Percentiles rank a stretch among this genome's conserved stretches.
Conservation (phyloP, 139 green algal genomes). For the Tetradesmus lagerheimii region DNA sequence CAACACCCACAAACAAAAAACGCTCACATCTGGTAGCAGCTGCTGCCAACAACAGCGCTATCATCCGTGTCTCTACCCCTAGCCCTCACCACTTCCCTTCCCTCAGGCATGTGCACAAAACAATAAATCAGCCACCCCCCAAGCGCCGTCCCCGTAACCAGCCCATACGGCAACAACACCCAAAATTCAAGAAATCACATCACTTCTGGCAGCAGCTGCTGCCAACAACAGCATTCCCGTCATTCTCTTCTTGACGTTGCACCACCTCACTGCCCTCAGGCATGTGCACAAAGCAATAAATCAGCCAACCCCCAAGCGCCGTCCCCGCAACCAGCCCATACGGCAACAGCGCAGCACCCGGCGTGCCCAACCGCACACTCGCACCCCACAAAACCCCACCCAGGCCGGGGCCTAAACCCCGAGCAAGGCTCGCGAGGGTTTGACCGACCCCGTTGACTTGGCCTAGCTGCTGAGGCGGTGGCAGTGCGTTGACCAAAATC, state of each 20-base stretch:
- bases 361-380: slow-evolving; percentile 20
- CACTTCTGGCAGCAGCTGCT: neutral
- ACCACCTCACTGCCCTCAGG: neutral
- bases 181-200: neutral
- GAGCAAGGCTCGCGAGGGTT: slow-evolving; percentile 63
- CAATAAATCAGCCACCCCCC: neutral
- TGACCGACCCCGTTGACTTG: slow-evolving; percentile 80
- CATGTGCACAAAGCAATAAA: slow-evolving; percentile 48
- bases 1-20: too few species aligned
- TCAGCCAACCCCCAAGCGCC: neutral
- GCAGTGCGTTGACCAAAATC: slow-evolving; percentile 70
- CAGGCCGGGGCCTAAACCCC: slow-evolving; percentile 68
- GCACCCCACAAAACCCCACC: slow-evolving; percentile 72
- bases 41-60: too few species aligned
- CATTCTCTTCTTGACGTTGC: neutral
- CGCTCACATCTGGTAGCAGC: too few species aligned
- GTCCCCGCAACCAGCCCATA: slow-evolving; percentile 58
- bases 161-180: neutral
- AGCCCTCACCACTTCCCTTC: too few species aligned
- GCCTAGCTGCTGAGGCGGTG: slow-evolving; percentile 58
- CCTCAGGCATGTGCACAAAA: neutral
- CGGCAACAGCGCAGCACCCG: slow-evolving; percentile 71
- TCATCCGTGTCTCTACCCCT: too few species aligned
- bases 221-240: neutral
- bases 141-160: neutral